Evolutionary conservation across 2,329 filamentous ascomycete species (phyloP).

Genomic region (Pestalotiopsis sp.): DNA sequence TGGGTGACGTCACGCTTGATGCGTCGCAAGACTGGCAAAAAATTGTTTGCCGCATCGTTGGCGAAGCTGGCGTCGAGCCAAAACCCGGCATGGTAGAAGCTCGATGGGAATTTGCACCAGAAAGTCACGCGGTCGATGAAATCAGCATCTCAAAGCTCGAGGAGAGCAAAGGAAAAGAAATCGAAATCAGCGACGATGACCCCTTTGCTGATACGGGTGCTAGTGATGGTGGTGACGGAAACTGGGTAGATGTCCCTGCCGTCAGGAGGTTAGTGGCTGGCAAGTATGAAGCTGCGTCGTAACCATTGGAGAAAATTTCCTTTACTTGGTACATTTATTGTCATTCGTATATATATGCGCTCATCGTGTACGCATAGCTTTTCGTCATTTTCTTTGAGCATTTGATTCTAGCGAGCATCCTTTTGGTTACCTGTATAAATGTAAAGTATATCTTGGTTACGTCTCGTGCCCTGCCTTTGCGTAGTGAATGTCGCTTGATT

Average conservation of each 20-base stretch:
- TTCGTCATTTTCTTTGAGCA: background rate
- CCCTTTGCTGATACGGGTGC: slow-evolving; percentile 69
- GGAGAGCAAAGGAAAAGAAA: slow-evolving; percentile 55
- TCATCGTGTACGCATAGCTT: slow-evolving; percentile 1
- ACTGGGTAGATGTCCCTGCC: slow-evolving; percentile 70
- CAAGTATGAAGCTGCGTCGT: slow-evolving; percentile 67
- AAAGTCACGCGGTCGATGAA: slow-evolving; percentile 46
- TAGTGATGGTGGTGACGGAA: slow-evolving; percentile 28
- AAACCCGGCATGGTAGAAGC: slow-evolving; percentile 80
- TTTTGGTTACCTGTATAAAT: background rate
- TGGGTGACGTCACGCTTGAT: slow-evolving; percentile 73
- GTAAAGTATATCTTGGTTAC: background rate
- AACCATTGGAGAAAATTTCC: background rate
- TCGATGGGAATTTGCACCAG: slow-evolving; percentile 68
- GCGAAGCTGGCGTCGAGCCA: slow-evolving; percentile 71
- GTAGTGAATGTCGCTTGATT: background rate
- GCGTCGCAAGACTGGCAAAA: slow-evolving; percentile 68
- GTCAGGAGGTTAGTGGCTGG: slow-evolving; percentile 73
- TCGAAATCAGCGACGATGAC: slow-evolving; percentile 52
- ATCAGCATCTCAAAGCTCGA: slow-evolving; percentile 66
- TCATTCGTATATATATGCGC: slow-evolving; percentile 10
- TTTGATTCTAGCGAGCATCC: slow-evolving; percentile 4
- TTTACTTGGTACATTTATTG: background rate
- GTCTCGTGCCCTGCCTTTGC: background rate
- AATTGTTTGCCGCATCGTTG: slow-evolving; percentile 79